phyloP scores from a whole-genome alignment of 306 rosid species.

The Dryas octopetala region DNA sequence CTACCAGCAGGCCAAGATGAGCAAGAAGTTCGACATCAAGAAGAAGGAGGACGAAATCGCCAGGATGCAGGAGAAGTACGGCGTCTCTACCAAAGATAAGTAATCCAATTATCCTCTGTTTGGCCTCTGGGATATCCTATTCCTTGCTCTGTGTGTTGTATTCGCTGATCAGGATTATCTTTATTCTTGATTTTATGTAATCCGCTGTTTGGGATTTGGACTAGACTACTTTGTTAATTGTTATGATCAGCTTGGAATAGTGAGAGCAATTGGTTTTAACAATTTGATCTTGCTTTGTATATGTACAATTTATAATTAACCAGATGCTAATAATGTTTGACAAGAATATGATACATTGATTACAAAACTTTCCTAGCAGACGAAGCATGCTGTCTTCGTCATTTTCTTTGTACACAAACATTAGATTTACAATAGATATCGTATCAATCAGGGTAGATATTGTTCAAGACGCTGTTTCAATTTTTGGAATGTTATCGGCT shows the following conservation, averaged over 20 bases:
- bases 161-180: not conserved
- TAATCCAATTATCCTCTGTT: constrained; percentile 15
- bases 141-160: not conserved
- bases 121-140: not conserved
- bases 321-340: constrained; percentile 25
- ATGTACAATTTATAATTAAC: constrained; percentile 45
- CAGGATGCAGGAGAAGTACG: constrained; percentile 86
- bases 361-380: constrained; percentile 66
- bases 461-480: constrained; percentile 61
- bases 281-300: not conserved
- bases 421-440: constrained; percentile 51
- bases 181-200: not conserved
- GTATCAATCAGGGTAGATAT: constrained; percentile 33
- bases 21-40: constrained; percentile 88
- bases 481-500: constrained; percentile 78
- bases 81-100: constrained; percentile 90
- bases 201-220: not conserved
- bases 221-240: not conserved
- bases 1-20: constrained; percentile 97
- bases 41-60: constrained; percentile 89
- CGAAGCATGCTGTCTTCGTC: not conserved
- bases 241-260: not conserved
- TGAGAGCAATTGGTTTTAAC: not conserved
- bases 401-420: constrained; percentile 43
- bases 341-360: constrained; percentile 44